phyloP scores from a whole-genome alignment of 345 rosid genomes.

The Sonneratia alba region DNA sequence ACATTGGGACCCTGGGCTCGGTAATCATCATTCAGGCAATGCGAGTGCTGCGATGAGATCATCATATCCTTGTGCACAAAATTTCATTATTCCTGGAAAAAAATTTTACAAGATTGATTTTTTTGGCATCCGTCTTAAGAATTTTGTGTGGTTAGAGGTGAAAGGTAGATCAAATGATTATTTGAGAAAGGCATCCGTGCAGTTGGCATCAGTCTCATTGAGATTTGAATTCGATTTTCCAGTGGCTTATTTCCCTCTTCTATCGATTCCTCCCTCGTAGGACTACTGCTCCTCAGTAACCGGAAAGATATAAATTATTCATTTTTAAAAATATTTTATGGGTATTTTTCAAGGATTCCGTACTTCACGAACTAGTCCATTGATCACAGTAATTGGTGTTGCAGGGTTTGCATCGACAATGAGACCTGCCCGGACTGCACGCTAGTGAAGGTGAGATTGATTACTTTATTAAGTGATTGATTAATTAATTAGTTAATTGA shows the following conservation, averaged over 20 bases:
- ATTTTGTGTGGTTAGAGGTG: too few species aligned
- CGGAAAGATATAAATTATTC: background rate
- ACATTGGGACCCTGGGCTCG: too few species aligned
- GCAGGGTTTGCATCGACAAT: constrained; percentile 83
- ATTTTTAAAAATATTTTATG: background rate
- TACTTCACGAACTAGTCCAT: background rate
- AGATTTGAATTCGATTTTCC: too few species aligned
- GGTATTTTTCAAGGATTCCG: background rate
- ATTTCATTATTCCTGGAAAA: background rate
- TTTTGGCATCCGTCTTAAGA: background rate
- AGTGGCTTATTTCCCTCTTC: too few species aligned
- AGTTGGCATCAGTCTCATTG: too few species aligned
- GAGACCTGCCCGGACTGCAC: constrained; percentile 66
- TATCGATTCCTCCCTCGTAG: too few species aligned
- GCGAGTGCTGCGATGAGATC: background rate
- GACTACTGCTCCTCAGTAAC: too few species aligned
- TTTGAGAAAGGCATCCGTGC: too few species aligned
- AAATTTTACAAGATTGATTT: background rate
- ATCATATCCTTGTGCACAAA: background rate
- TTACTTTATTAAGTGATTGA: background rate
- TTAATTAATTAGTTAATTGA: background rate
- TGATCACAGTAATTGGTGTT: background rate
- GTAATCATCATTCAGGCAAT: background rate
- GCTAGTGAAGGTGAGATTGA: constrained; percentile 58
- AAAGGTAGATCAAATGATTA: too few species aligned